phyloP scores from a whole-genome alignment of 192 early-diverging fungal species.

The Coemansia furcata region DNA sequence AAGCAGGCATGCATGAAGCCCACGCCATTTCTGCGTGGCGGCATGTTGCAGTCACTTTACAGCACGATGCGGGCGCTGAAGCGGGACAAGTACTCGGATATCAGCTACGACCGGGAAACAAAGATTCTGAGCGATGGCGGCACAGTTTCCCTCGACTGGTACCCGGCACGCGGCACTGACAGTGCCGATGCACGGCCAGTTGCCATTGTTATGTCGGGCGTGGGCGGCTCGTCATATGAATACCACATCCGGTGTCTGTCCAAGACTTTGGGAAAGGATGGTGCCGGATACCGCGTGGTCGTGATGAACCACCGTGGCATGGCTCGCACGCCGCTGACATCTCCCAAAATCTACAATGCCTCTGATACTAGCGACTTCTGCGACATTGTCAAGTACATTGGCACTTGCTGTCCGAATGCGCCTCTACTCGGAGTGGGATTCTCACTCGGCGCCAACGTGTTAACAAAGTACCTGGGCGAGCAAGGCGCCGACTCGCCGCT shows the following conservation, averaged over 20 bases:
- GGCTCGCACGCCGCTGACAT: constrained; percentile 42
- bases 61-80: constrained; percentile 35
- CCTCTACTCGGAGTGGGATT: constrained; percentile 76
- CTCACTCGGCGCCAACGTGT: constrained; percentile 86
- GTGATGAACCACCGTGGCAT: constrained; percentile 53
- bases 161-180: constrained; percentile 54
- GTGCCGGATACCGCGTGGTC: constrained; percentile 63
- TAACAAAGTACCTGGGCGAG: constrained; percentile 86
- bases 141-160: constrained; percentile 83
- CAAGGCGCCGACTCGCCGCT: constrained; percentile 67
- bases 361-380: constrained; percentile 72
- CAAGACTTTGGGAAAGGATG: constrained; percentile 45
- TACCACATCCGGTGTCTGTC: constrained; percentile 79
- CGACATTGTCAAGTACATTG: constrained; percentile 13
- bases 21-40: constrained; percentile 69
- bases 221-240: constrained; percentile 91
- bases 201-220: constrained; percentile 76
- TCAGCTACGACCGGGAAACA: constrained; percentile 46
- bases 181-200: constrained; percentile 54
- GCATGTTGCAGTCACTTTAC: constrained; percentile 73
- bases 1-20: constrained; percentile 57
- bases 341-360: constrained; percentile 74
- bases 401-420: constrained; percentile 55
- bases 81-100: constrained; percentile 17
- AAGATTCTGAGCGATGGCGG: constrained; percentile 74